Evolutionary conservation across 23 red algal genomes (phyloP).

Genomic region (Gracilariopsis chorda): DNA sequence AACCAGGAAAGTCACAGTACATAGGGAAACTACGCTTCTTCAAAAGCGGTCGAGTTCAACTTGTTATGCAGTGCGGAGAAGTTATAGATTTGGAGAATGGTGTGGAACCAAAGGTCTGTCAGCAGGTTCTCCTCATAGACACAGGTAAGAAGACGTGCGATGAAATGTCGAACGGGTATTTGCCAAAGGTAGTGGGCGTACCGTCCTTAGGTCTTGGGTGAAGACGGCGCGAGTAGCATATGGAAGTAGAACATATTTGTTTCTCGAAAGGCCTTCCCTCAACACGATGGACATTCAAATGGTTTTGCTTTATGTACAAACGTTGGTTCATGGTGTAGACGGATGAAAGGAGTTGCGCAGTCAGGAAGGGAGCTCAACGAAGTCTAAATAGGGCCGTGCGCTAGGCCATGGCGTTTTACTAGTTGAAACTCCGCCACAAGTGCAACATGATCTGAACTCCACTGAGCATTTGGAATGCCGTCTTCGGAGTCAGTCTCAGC

Average conservation of each 20-base stretch:
- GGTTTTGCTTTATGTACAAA: constrained; percentile 6
- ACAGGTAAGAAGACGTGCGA: constrained; percentile 21
- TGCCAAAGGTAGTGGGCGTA: constrained; percentile 29
- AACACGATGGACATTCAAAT: neutral
- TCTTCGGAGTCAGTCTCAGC: constrained; percentile 40
- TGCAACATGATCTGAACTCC: constrained; percentile 69
- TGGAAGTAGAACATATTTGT: too few species aligned
- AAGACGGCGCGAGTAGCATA: neutral
- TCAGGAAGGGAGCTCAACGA: neutral
- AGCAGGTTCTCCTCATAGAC: constrained; percentile 47
- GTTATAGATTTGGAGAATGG: constrained; percentile 33
- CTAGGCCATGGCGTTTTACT: constrained; percentile 31
- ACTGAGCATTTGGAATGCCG: constrained; percentile 72
- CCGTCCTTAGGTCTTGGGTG: constrained; percentile 9
- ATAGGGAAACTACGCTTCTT: constrained; percentile 58
- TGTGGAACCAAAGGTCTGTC: constrained; percentile 42
- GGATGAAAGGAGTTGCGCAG: neutral
- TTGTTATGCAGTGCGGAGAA: constrained; percentile 31
- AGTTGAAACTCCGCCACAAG: constrained; percentile 61
- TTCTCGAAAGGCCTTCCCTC: neutral
- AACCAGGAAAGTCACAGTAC: neutral
- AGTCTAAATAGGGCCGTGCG: constrained; percentile 35
- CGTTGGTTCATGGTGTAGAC: constrained; percentile 14
- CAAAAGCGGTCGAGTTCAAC: constrained; percentile 51
- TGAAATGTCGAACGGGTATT: constrained; percentile 27